phyloP scores from a whole-genome alignment of 2,329 filamentous ascomycete genomes.

The Diatrype stigma region DNA sequence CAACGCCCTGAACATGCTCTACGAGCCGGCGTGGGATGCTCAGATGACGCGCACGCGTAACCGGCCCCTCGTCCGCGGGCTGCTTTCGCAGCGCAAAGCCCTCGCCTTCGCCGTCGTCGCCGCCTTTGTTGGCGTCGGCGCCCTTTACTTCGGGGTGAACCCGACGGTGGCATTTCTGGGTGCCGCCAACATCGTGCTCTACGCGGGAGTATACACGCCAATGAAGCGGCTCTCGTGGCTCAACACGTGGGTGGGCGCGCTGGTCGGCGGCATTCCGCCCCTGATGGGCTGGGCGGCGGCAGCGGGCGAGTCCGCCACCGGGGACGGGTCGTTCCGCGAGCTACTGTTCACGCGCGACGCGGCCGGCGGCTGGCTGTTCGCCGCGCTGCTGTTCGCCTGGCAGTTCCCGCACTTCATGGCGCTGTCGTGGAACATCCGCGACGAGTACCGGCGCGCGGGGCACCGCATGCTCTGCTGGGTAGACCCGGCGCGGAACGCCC shows the following conservation, averaged over 20 bases:
- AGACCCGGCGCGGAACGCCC: slow-evolving; percentile 77
- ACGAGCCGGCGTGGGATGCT: slow-evolving; percentile 85
- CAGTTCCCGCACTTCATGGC: slow-evolving; percentile 99
- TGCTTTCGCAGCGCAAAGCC: slow-evolving; percentile 69
- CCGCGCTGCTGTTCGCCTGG: slow-evolving; percentile 84
- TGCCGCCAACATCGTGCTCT: slow-evolving; percentile 78
- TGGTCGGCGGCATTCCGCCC: slow-evolving; percentile 90
- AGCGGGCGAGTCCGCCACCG: slow-evolving; percentile 78
- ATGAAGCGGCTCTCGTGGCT: slow-evolving; percentile 80
- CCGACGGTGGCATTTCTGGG: slow-evolving; percentile 87
- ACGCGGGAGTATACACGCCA: slow-evolving; percentile 89
- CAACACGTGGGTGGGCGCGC: slow-evolving; percentile 92
- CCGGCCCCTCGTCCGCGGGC: slow-evolving; percentile 76
- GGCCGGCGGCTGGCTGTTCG: slow-evolving; percentile 84
- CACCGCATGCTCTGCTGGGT: slow-evolving; percentile 78
- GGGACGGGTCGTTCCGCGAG: slow-evolving; percentile 71
- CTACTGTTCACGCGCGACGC: slow-evolving; percentile 64
- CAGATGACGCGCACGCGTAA: slow-evolving; percentile 93
- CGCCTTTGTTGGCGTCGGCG: slow-evolving; percentile 63
- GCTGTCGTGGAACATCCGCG: slow-evolving; percentile 79
- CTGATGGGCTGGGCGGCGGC: slow-evolving; percentile 98
- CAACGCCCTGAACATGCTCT: slow-evolving; percentile 95
- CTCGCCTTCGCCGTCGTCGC: slow-evolving; percentile 74
- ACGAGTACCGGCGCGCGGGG: slow-evolving; percentile 76
- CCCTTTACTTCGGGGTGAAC: slow-evolving; percentile 87